phyloP scores from a whole-genome alignment of 2,329 filamentous ascomycete species.

The Dryadomyces quercus-mongolicae region DNA sequence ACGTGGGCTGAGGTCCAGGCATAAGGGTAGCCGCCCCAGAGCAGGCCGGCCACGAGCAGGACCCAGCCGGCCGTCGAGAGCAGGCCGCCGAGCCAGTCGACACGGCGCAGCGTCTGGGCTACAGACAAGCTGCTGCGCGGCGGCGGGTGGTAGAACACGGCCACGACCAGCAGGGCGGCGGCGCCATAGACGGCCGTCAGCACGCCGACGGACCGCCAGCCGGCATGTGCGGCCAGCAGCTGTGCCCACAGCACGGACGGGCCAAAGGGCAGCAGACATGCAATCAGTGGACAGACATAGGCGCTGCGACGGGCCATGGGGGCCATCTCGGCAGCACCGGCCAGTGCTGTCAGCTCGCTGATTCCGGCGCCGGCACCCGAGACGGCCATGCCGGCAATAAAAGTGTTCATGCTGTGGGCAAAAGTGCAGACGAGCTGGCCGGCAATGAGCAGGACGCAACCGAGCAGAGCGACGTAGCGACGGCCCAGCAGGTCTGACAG shows the following conservation, averaged over 20 bases:
- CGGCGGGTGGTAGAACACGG: slow-evolving; percentile 41
- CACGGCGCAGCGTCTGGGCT: slow-evolving; percentile 15
- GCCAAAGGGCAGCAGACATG: slow-evolving; percentile 50
- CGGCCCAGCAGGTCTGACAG: slow-evolving; percentile 53
- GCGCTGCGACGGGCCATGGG: slow-evolving; percentile 51
- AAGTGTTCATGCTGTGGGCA: slow-evolving; percentile 44
- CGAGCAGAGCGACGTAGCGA: slow-evolving; percentile 43
- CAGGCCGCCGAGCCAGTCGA: slow-evolving; percentile 39
- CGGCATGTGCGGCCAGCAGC: slow-evolving; percentile 30
- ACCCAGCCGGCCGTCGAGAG: slow-evolving; percentile 36
- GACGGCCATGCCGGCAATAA: slow-evolving; percentile 42
- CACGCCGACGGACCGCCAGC: slow-evolving; percentile 43
- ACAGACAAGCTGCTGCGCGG: slow-evolving; percentile 22
- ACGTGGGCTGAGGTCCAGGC: slow-evolving; percentile 29
- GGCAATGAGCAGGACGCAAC: slow-evolving; percentile 39
- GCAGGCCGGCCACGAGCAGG: slow-evolving; percentile 35
- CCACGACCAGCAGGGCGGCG: slow-evolving; percentile 36
- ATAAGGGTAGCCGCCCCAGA: slow-evolving; percentile 24
- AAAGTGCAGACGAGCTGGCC: slow-evolving; percentile 49
- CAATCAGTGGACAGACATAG: slow-evolving; percentile 47
- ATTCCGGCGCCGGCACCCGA: slow-evolving; percentile 54
- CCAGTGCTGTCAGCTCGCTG: slow-evolving; percentile 56
- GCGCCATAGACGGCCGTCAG: slow-evolving; percentile 39
- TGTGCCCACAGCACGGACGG: slow-evolving; percentile 51
- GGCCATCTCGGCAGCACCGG: slow-evolving; percentile 55